phyloP scores from a whole-genome alignment of 345 rosid genomes.

The Gossypium sturtianum region DNA sequence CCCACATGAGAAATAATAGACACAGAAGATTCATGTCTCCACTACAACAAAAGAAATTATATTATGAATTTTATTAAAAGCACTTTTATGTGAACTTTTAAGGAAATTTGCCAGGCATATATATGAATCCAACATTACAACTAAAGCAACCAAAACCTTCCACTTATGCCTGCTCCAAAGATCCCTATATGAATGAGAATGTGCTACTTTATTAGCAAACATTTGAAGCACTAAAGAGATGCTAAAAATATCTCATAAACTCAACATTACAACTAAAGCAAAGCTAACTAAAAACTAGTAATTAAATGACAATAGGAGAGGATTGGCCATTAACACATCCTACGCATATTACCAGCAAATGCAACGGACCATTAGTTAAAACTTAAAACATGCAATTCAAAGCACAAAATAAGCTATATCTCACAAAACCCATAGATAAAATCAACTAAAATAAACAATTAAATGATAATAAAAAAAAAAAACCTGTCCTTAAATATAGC shows the following conservation, averaged over 20 bases:
- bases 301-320: background rate
- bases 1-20: constrained; percentile 49
- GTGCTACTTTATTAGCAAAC: constrained; percentile 3
- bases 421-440: background rate
- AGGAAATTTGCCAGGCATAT: too few species aligned
- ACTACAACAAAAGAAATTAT: background rate
- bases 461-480: background rate
- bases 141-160: constrained; percentile 51
- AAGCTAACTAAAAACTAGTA: background rate
- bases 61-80: too few species aligned
- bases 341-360: background rate
- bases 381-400: background rate
- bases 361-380: background rate
- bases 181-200: constrained; percentile 32
- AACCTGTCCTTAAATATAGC: constrained; percentile 22
- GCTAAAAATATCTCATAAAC: background rate
- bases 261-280: background rate
- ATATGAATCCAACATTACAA: too few species aligned
- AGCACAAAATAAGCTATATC: background rate
- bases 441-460: background rate
- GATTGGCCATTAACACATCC: background rate
- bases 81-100: too few species aligned
- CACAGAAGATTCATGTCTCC: constrained; percentile 32
- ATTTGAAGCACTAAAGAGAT: background rate
- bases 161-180: constrained; percentile 86